Evolutionary conservation across 306 rosid genomes (phyloP).

Genomic region (Gillenia trifoliata): DNA sequence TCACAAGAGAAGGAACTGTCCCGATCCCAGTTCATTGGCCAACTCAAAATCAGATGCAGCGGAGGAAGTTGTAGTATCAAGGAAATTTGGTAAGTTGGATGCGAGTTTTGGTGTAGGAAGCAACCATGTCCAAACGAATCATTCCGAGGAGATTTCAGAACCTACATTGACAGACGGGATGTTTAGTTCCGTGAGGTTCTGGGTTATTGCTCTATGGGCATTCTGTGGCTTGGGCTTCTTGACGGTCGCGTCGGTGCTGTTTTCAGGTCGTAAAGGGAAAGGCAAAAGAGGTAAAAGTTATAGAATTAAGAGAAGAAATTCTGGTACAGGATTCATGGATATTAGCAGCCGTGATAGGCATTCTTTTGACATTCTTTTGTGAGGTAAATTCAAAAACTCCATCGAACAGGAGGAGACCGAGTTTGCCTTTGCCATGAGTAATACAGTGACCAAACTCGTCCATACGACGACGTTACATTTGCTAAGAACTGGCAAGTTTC

Average conservation of each 20-base stretch:
- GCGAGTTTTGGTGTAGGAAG: constrained; percentile 22
- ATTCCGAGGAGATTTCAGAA: constrained; percentile 25
- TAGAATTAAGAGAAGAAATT: constrained; percentile 60
- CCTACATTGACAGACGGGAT: constrained; percentile 42
- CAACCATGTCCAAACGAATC: constrained; percentile 20
- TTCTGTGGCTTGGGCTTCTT: constrained; percentile 73
- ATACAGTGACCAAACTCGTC: neutral
- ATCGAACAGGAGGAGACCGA: neutral
- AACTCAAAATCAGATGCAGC: constrained; percentile 24
- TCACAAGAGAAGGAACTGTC: constrained; percentile 60
- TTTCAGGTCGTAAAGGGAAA: constrained; percentile 54
- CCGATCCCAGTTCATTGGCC: constrained; percentile 38
- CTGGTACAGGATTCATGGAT: constrained; percentile 52
- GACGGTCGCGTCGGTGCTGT: constrained; percentile 38
- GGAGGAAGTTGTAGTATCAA: constrained; percentile 33
- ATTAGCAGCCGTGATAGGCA: constrained; percentile 56
- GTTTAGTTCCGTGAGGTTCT: constrained; percentile 64
- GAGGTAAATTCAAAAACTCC: neutral
- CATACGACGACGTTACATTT: neutral
- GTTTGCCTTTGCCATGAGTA: neutral
- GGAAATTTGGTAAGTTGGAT: constrained; percentile 46
- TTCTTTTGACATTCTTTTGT: constrained; percentile 9
- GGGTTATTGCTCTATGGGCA: constrained; percentile 78
- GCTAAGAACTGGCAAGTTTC: neutral
- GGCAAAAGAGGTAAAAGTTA: constrained; percentile 51